Conservation (phyloP, 495 filamentous ascomycete genomes). For the Aspergillus egyptiacus region DNA sequence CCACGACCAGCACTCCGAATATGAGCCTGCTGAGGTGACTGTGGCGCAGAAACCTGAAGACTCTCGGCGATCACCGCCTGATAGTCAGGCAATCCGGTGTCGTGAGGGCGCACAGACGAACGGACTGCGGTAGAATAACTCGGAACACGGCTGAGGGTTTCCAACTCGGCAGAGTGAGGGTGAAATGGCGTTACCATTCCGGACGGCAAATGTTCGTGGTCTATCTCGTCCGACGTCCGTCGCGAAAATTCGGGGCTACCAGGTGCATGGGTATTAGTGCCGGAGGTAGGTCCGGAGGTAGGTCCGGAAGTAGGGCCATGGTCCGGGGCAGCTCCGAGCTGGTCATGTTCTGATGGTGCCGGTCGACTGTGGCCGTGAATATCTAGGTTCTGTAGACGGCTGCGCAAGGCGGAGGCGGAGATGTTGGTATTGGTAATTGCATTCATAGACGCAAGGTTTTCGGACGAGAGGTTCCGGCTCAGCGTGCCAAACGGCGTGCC, state of each 20-base stretch:
- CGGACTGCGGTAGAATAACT: constrained; percentile 74
- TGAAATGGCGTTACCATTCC: constrained; percentile 56
- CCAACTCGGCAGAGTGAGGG: constrained; percentile 56
- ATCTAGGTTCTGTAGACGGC: constrained; percentile 55
- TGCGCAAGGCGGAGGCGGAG: constrained; percentile 53
- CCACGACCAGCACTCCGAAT: constrained; percentile 32
- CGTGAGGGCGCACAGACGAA: constrained; percentile 47
- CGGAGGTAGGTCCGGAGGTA: neutral
- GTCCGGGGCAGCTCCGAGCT: constrained; percentile 27
- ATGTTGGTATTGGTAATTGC: constrained; percentile 49
- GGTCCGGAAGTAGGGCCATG: neutral
- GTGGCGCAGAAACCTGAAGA: constrained; percentile 23
- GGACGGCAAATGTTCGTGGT: constrained; percentile 40
- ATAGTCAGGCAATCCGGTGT: constrained; percentile 48
- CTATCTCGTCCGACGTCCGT: constrained; percentile 55
- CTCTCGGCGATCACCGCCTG: constrained; percentile 38
- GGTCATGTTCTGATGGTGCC: constrained; percentile 24
- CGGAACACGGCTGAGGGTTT: constrained; percentile 65
- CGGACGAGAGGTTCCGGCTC: constrained; percentile 69
- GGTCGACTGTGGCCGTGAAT: constrained; percentile 21
- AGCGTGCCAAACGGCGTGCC: constrained; percentile 71
- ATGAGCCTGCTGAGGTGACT: constrained; percentile 41
- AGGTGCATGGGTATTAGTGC: constrained; percentile 34
- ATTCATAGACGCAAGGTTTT: constrained; percentile 66
- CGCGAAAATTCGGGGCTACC: constrained; percentile 44